Base-by-base conservation (phyloP, 169 alveolate species). In the Plasmodium sp. region DNA sequence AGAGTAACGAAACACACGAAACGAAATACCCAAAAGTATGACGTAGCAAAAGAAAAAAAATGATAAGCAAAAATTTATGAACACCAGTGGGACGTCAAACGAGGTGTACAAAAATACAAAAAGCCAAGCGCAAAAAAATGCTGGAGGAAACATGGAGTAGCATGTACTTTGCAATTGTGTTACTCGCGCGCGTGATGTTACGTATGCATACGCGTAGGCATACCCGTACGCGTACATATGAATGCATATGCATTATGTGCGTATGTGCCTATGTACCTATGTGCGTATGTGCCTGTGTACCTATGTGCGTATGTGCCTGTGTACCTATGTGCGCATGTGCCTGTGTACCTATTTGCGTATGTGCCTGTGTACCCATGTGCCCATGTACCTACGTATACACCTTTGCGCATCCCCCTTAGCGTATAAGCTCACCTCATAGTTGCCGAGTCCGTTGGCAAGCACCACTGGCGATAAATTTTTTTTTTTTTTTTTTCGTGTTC, bases 191-290 rank as follows among this genome's bases (percentile, higher is more conserved):
- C 27, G 12, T 14, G 27, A 51, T 39, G 31, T 27, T 22, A 43
- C 45, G 14, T 79, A 79, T 79, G 54, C 31, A 79, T 79, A 79
- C 54, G 58, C 54, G n/a, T 79, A 79, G n/a, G 54, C 54, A 79
- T 41, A 14, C 54, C 14, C 54, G 39, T 79, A 56, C 18, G 36
- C 18, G 4, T 51, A 41, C 43, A 39, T 77, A 79, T 79, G 54
- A 22, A 43, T 79, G 22, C 72, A 79, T 22, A 41, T 18, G n/a
- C 27, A 75, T n/a, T 39, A 31, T 75, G 54, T 75, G 31, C 51
- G 72, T 79, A 79, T 79, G 54, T 43, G n/a, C 54, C 45, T 72
- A n/a, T 79, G 34, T 27, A 41, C n/a, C n/a, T 39, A 31, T 74
- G 54, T 74, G 31, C 51, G 72, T 79, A 79, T 79, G 54, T 43